Evolutionary conservation across 208 protist genomes (phyloP), one percentile per base, ranked within the genome.

Genomic region (Trypanosoma cruzi): DNA sequence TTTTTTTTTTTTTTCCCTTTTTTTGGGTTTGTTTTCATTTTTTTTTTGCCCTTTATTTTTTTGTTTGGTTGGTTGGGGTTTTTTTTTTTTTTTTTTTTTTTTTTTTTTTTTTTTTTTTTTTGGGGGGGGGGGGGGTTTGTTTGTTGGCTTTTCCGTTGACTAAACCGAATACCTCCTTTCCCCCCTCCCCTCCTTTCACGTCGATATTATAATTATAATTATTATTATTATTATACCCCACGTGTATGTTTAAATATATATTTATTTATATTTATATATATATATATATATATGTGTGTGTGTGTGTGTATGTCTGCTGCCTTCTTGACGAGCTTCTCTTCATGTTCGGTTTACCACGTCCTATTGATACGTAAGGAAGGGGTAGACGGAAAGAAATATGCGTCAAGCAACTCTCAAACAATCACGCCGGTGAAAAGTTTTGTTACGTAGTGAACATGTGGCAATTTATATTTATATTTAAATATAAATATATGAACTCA

Each of bases 71-170:
- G n/a, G 20, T 44, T 56, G 5, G 40, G 24, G 1, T 22, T 48
- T 32, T 64, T 59, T 20, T 63, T 29, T 54, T 69, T 69, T 48
- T 20, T 70, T 50, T 60, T 48, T 37, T 50, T 73, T 44, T 8
- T 66, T 46, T 66, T 63, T 66, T 46, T 71, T 71, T 4, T 71
- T 71, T 13, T 62, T 36, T 22, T 7, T 71, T 37, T n/a, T n/a
- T n/a, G n/a, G n/a, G n/a, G n/a, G n/a, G n/a, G n/a, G n/a, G n/a
- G n/a, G n/a, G n/a, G n/a, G n/a, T n/a, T n/a, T n/a, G n/a, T n/a
- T n/a, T n/a, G n/a, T n/a, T n/a, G n/a, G n/a, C n/a, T n/a, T n/a
- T n/a, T n/a, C n/a, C n/a, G n/a, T n/a, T n/a, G n/a, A n/a, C n/a
- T n/a, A n/a, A n/a, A n/a, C n/a, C n/a, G n/a, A n/a, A n/a, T n/a